phyloP scores from a whole-genome alignment of 139 green algal species.

The Tetradesmus lagerheimii region DNA sequence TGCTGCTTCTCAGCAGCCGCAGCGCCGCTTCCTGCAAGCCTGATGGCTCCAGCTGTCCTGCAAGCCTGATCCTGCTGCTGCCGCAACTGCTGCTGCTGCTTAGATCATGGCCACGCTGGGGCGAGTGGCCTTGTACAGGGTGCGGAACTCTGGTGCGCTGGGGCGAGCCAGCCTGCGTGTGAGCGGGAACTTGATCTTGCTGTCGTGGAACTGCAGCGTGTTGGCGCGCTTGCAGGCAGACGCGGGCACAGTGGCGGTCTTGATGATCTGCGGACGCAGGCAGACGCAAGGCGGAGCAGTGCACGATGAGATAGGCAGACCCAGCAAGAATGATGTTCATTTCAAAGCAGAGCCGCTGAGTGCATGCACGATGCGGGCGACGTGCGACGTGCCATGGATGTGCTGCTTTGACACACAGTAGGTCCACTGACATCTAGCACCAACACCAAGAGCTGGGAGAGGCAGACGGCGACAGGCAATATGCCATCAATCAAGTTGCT shows the following conservation, averaged over 20 bases:
- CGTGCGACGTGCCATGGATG: too few relatives aligned
- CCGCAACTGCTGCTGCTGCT: constrained; percentile 46
- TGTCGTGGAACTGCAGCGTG: constrained; percentile 96
- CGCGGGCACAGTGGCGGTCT: constrained; percentile 90
- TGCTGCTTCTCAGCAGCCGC: neutral
- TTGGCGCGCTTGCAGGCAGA: constrained; percentile 91
- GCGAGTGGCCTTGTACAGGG: constrained; percentile 90
- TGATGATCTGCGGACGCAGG: constrained; percentile 90
- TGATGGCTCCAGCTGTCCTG: neutral
- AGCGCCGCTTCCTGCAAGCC: neutral
- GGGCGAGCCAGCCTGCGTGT: constrained; percentile 69
- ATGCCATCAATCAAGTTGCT: too few relatives aligned
- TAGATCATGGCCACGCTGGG: constrained; percentile 88
- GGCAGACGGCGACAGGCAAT: too few relatives aligned
- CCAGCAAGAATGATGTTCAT: too few relatives aligned
- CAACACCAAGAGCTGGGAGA: too few relatives aligned
- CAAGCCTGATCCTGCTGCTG: neutral
- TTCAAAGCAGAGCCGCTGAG: too few relatives aligned
- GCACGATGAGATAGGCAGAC: neutral
- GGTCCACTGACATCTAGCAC: too few relatives aligned
- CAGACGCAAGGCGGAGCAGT: neutral
- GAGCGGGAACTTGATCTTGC: constrained; percentile 95
- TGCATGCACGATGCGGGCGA: too few relatives aligned
- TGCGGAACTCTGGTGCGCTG: constrained; percentile 73
- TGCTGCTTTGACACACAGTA: too few relatives aligned